These are phyloP conservation scores for Puccinellia tenuiflora DNA, from an alignment of 176 grass and related monocot species.

Conservation along the genomic window DNA sequence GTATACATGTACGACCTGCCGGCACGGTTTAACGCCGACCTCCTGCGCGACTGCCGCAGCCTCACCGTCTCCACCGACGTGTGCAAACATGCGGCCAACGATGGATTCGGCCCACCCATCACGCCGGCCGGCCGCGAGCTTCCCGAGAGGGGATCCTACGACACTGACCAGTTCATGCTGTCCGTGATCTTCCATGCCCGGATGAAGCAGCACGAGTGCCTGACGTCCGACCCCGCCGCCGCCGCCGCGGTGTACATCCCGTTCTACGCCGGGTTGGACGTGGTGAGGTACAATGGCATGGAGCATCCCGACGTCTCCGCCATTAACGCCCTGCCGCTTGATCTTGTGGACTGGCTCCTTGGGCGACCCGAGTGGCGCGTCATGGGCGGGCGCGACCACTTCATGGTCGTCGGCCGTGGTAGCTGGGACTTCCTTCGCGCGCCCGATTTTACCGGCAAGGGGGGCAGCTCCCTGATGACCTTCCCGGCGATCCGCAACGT, in stretches of 20 bases:
- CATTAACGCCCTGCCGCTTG: not conserved
- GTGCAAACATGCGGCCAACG: constrained; percentile 38
- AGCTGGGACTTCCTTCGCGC: constrained; percentile 50
- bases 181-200: not conserved
- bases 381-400: constrained; percentile 53
- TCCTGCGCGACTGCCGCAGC: constrained; percentile 34
- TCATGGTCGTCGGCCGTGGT: constrained; percentile 40
- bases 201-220: not conserved
- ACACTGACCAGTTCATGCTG: not conserved
- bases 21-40: constrained; percentile 47
- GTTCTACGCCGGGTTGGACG: not conserved
- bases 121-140: not conserved
- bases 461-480: constrained; percentile 47
- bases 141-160: not conserved
- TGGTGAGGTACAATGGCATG: not conserved
- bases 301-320: not conserved
- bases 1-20: constrained; percentile 53
- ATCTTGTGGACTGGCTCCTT: not conserved
- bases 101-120: constrained; percentile 35
- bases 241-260: not conserved
- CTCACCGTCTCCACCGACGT: constrained; percentile 23
- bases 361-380: not conserved
- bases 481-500: constrained; percentile 54
- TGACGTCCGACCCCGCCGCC: not conserved
- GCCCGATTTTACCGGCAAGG: constrained; percentile 3